A percentile compares a stretch with the other conserved stretches of the same genome.
These are phyloP conservation scores for Termitomyces sp. DNA, from an alignment of 768 basidiomycete species.

Conservation along the genomic window DNA sequence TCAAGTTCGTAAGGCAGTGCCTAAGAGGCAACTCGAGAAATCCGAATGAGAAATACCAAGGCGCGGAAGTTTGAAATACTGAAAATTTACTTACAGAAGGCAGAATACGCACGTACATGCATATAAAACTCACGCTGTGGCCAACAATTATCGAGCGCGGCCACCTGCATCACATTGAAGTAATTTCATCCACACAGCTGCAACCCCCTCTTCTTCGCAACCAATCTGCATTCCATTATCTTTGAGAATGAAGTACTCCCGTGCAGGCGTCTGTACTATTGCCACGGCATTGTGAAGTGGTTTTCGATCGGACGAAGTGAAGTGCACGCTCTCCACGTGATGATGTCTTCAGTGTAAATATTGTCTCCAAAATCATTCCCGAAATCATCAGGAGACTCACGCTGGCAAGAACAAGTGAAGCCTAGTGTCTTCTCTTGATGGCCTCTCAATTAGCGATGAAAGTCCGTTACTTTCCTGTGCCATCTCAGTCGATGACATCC, in stretches of 20 bases:
- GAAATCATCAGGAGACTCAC: constrained; percentile 30
- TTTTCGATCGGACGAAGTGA: constrained; percentile 34
- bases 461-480: constrained; percentile 62
- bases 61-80: no score
- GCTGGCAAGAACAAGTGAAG: constrained; percentile 61
- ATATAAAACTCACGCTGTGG: neutral
- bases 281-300: constrained; percentile 60
- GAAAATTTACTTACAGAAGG: neutral
- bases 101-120: neutral
- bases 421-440: constrained; percentile 16
- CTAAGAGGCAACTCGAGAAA: neutral
- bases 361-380: neutral
- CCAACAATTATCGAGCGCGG: neutral
- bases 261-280: constrained; percentile 58
- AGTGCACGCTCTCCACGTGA: constrained; percentile 72
- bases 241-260: constrained; percentile 64
- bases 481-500: constrained; percentile 68
- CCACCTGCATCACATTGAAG: constrained; percentile 36
- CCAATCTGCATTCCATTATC: constrained; percentile 79
- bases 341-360: constrained; percentile 47
- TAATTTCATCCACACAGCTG: constrained; percentile 53
- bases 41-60: neutral
- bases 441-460: constrained; percentile 12
- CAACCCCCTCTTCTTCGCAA: constrained; percentile 68
- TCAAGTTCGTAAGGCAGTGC: neutral